Evolutionary conservation across 495 filamentous ascomycete genomes (phyloP), one percentile per base, ranked within the genome.

Genomic region (Hamigera avellanea): DNA sequence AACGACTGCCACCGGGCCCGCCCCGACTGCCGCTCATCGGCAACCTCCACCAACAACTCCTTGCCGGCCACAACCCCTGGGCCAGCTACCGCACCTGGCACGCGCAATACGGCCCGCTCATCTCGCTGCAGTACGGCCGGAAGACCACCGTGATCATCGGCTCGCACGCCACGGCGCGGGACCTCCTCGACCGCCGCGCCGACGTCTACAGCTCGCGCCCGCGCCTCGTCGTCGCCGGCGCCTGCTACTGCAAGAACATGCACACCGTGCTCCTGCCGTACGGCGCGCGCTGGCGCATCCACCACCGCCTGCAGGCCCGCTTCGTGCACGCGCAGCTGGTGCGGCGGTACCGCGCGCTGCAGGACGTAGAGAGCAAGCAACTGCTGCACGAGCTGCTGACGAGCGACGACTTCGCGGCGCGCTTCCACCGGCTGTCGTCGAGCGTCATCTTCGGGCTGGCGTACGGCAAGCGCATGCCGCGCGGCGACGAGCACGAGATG

Each of bases 181-280:
- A 61, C 3, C 42, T 61, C 2, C 39, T 61, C 6, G 45, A 41
- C 13, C 45, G 48, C 32, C 42, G 50, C 3, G 37, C 46, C 3
- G 35, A 15, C 16, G 42, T 34, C 8, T 61, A 54, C 33, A 48
- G 42, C 26, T 21, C 32, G 7, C 45, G 56, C 1, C 56, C 53
- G 6, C 35, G 43, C 12, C 23, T 55, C 19, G 36, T 52, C 0
- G 41, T 61, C 40, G 50, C 46, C 7, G 37, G 33, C 15, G 44
- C 48, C 1, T 23, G 33, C 13, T 13, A 45, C n/a, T 43, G 39
- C 13, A 46, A 45, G 5, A 44, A 43, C 14, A 49, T 59, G 48
- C 64, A 70, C 36, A 44, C 66, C 8, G 47, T 67, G 0, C 15
- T 71, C 0, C 61, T 66, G 49, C 51, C 58, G 0, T 67, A 68